phyloP scores from a whole-genome alignment of 1,139 yeast genomes.

The Nakaseomyces bracarensis region DNA sequence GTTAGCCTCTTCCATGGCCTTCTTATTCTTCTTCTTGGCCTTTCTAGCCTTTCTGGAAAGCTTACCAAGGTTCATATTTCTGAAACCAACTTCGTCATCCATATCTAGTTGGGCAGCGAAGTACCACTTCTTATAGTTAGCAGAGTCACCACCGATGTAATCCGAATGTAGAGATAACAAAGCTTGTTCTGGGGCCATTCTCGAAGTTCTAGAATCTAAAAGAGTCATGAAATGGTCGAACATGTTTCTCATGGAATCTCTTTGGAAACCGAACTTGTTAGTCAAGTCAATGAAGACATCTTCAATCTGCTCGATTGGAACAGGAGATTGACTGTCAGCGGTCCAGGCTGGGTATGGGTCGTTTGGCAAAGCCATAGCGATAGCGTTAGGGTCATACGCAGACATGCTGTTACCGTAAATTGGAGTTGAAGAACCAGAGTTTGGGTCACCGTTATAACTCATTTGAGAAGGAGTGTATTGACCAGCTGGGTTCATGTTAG shows the following conservation, averaged over 20 bases:
- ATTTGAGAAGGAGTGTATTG: conserved; percentile 76
- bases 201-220: conserved; percentile 88
- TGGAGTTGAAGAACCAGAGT: conserved; percentile 82
- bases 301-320: conserved; percentile 80
- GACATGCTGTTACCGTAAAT: conserved; percentile 51
- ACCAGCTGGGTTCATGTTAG: conserved; percentile 39
- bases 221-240: conserved; percentile 91
- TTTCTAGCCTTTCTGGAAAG: conserved; percentile 46
- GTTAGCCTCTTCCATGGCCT: conserved; percentile 44
- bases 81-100: conserved; percentile 73
- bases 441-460: conserved; percentile 66
- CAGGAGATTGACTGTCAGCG: conserved; percentile 80
- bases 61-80: conserved; percentile 74
- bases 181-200: conserved; percentile 97
- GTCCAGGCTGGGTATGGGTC: conserved; percentile 98
- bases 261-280: conserved; percentile 92
- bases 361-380: conserved; percentile 40
- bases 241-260: conserved; percentile 95
- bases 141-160: conserved; percentile 89
- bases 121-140: conserved; percentile 93
- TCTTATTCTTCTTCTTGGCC: conserved; percentile 53
- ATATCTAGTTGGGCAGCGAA: conserved; percentile 86
- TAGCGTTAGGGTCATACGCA: conserved; percentile 56
- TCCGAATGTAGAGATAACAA: conserved; percentile 88
- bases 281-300: conserved; percentile 85